Evolutionary conservation across 2,329 filamentous ascomycete genomes (phyloP).

Genomic region (Ramularia collo-cygni): DNA sequence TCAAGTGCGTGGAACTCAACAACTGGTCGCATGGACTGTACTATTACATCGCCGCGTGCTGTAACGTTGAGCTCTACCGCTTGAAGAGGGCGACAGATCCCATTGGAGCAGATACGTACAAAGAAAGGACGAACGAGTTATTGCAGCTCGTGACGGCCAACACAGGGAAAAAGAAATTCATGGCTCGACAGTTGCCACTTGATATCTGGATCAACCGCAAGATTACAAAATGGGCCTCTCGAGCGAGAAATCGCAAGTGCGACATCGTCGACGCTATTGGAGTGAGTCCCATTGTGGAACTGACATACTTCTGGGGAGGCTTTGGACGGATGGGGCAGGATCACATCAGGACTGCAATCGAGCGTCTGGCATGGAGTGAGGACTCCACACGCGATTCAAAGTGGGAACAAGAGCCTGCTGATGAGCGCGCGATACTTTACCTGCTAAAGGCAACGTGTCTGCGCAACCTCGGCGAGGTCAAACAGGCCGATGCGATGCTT

Average conservation of each 20-base stretch:
- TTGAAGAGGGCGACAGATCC: slow-evolving; percentile 42
- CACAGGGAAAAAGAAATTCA: slow-evolving; percentile 80
- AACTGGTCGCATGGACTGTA: slow-evolving; percentile 89
- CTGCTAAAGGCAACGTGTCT: slow-evolving; percentile 61
- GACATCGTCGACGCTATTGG: slow-evolving; percentile 75
- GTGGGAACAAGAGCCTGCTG: slow-evolving; percentile 47
- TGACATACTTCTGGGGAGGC: slow-evolving; percentile 92
- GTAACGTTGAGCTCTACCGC: slow-evolving; percentile 77
- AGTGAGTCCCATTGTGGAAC: slow-evolving; percentile 75
- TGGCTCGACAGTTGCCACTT: slow-evolving; percentile 83
- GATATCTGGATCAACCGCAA: slow-evolving; percentile 81
- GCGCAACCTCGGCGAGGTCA: slow-evolving; percentile 51
- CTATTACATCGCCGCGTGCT: slow-evolving; percentile 75
- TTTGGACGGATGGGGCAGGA: slow-evolving; percentile 66
- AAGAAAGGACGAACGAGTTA: slow-evolving; percentile 54
- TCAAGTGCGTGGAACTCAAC: slow-evolving; percentile 66
- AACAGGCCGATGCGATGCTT: slow-evolving; percentile 59
- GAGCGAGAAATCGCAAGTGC: slow-evolving; percentile 59
- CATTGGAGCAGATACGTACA: slow-evolving; percentile 42
- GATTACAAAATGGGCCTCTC: slow-evolving; percentile 77
- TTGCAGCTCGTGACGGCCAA: slow-evolving; percentile 65
- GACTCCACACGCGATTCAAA: slow-evolving; percentile 35
- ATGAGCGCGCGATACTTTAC: slow-evolving; percentile 59
- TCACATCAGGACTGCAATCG: slow-evolving; percentile 58
- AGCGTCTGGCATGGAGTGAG: slow-evolving; percentile 59